Evolutionary conservation across 2,329 filamentous ascomycete species (phyloP), one percentile per base, ranked within the genome.

Genomic region (Botrytis sinoallii): DNA sequence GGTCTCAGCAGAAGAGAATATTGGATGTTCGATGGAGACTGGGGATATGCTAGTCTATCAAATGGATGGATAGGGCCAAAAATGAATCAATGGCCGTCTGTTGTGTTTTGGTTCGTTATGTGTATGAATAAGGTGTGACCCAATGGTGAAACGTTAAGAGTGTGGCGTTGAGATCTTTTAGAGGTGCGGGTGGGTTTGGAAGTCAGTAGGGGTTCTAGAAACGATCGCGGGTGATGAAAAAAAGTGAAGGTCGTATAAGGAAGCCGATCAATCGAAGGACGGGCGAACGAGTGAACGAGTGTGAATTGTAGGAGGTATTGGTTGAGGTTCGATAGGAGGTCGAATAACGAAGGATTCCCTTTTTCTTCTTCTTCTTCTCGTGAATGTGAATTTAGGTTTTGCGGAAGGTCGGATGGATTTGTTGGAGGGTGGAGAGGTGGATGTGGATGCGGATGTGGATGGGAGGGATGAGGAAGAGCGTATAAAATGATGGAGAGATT

Each of bases 111-210:
- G 29, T 38, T 67, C 38, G 61, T 72, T 46, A 29, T 59, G 61
- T 46, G 46, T 66, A 29, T 57, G 52, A 60, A 38, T 61, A 42
- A 42, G 38, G 64, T 67, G 38, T 66, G 57, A 68, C 46, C 32
- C 71, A 61, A 44, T 70, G 63, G 64, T 73, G 65, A 73, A 73
- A 73, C 71, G 71, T 55, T 38, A 61, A n/a, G 57, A 63, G 71
- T 70, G 65, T 73, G 71, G 65, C 65, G 64, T 69, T 48, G 64
- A 70, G 25, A 60, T 57, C 70, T 70, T 73, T 73, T 48, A 18
- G 40, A 52, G 55, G 32, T 69, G n/a, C 55, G 55, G 55, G 32
- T 69, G 32, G 65, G 64, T 70, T 70, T 73, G 60, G 18, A 52
- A 73, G 52, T 70, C n/a, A 38, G 70, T 71, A 71, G 61, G 48